A percentile compares a stretch with the other conserved stretches of the same genome.
These are phyloP conservation scores for Fraxinus angustifolia DNA, from an alignment of 305 asterid species.

Conservation along the genomic window DNA sequence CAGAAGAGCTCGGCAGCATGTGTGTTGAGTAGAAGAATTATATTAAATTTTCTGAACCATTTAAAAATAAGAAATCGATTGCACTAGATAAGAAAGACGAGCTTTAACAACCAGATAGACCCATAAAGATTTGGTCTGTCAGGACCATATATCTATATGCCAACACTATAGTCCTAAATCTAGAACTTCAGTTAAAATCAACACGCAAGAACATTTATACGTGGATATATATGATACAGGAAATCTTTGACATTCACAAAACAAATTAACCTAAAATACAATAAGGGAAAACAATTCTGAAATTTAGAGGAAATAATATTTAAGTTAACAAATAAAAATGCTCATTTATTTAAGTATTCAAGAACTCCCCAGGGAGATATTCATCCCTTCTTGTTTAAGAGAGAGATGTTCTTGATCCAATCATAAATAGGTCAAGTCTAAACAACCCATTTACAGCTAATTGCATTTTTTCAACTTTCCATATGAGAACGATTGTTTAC, in stretches of 20 bases:
- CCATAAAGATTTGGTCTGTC: neutral
- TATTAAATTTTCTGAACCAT: neutral
- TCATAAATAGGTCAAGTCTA: neutral
- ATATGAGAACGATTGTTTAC: conserved; percentile 15
- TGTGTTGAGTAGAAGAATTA: neutral
- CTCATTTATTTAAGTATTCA: neutral
- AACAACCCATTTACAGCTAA: neutral
- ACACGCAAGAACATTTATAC: neutral
- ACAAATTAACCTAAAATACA: neutral
- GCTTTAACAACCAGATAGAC: conserved; percentile 2
- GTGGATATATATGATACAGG: neutral
- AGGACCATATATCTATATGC: conserved; percentile 9
- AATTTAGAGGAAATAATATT: neutral
- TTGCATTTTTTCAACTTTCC: neutral
- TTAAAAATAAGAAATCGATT: neutral
- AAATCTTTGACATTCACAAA: neutral
- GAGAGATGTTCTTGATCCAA: conserved; percentile 4
- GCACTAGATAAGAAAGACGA: conserved; percentile 3
- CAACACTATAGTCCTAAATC: neutral
- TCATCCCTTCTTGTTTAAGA: neutral
- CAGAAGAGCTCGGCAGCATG: neutral
- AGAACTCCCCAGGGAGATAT: neutral
- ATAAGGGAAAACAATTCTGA: neutral
- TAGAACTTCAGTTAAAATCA: conserved; percentile 1
- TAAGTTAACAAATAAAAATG: neutral